Conservation (phyloP, 179 eudicot species). For the Beta macrorhiza region DNA sequence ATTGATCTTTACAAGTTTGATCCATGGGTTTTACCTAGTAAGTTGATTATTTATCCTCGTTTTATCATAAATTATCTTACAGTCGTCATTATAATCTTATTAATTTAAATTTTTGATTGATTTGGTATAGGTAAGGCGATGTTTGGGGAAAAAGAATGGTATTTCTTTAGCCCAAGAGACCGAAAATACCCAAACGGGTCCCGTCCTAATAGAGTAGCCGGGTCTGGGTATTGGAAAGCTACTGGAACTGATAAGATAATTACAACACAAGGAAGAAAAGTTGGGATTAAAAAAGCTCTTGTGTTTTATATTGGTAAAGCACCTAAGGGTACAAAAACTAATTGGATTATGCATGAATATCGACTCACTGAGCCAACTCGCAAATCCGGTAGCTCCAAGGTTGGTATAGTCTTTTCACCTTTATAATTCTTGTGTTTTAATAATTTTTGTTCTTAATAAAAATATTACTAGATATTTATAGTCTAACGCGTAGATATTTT, state of each 20-base stretch:
- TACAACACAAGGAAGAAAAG: slow-evolving; percentile 50
- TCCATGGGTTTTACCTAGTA: slow-evolving; percentile 79
- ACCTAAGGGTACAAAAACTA: slow-evolving; percentile 73
- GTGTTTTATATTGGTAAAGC: slow-evolving; percentile 75
- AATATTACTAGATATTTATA: no score
- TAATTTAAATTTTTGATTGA: neutral
- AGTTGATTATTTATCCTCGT: slow-evolving; percentile 3
- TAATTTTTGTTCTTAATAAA: no score
- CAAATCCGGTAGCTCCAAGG: slow-evolving; percentile 59
- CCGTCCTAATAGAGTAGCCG: slow-evolving; percentile 53
- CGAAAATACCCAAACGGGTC: slow-evolving; percentile 60
- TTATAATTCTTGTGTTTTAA: neutral
- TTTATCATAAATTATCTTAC: no score
- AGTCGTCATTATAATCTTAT: no score
- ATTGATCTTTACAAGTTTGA: slow-evolving; percentile 81
- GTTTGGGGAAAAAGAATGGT: slow-evolving; percentile 62
- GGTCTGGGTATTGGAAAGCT: slow-evolving; percentile 63
- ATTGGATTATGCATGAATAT: slow-evolving; percentile 90
- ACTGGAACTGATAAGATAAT: slow-evolving; percentile 72
- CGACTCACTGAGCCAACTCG: slow-evolving; percentile 51
- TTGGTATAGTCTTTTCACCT: slow-evolving; percentile 10
- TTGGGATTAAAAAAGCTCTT: slow-evolving; percentile 75
- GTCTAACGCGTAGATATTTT: neutral
- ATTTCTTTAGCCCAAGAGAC: slow-evolving; percentile 52
- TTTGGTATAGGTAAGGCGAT: slow-evolving; percentile 38